A percentile compares a stretch with the other conserved stretches of the same genome.
These are phyloP conservation scores for Gypsophila paniculata DNA, from an alignment of 179 eudicot genomes.

Conservation along the genomic window DNA sequence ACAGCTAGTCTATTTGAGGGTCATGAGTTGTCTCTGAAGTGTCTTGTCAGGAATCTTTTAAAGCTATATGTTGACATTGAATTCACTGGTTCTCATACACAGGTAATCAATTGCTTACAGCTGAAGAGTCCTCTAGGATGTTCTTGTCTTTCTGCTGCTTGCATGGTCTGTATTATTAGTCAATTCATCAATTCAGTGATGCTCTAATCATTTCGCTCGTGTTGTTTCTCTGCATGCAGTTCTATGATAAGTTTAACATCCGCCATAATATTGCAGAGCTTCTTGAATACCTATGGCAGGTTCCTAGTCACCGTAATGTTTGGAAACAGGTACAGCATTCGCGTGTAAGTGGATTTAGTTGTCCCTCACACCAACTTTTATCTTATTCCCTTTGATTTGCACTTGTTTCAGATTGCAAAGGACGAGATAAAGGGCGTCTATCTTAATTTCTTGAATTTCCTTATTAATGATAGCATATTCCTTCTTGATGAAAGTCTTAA, in stretches of 20 bases:
- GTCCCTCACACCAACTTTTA: neutral
- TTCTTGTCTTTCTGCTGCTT: neutral
- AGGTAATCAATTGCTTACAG: slow-evolving; percentile 41
- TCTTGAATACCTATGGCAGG: slow-evolving; percentile 95
- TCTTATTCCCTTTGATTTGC: slow-evolving; percentile 10
- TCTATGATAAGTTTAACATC: slow-evolving; percentile 95
- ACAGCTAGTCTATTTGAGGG: slow-evolving; percentile 87
- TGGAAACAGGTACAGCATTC: slow-evolving; percentile 64
- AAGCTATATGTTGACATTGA: slow-evolving; percentile 97
- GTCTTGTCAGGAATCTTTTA: slow-evolving; percentile 85
- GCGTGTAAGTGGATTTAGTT: neutral
- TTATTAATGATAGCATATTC: slow-evolving; percentile 85
- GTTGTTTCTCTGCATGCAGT: slow-evolving; percentile 45
- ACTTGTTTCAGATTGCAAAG: slow-evolving; percentile 69
- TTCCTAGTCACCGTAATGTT: slow-evolving; percentile 89
- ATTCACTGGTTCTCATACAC: slow-evolving; percentile 97
- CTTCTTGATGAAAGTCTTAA: slow-evolving; percentile 97
- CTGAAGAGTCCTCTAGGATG: neutral
- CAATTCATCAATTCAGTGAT: neutral
- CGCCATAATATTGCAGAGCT: slow-evolving; percentile 97
- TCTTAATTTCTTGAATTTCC: slow-evolving; percentile 87
- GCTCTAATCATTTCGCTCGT: slow-evolving; percentile 12
- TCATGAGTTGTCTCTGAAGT: slow-evolving; percentile 70
- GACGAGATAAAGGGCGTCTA: slow-evolving; percentile 97
- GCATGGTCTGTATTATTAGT: neutral